Percentiles rank a stretch among this genome's conserved stretches.
phyloP scores from a whole-genome alignment of 768 basidiomycete genomes.

The Lactifluus piperatus region DNA sequence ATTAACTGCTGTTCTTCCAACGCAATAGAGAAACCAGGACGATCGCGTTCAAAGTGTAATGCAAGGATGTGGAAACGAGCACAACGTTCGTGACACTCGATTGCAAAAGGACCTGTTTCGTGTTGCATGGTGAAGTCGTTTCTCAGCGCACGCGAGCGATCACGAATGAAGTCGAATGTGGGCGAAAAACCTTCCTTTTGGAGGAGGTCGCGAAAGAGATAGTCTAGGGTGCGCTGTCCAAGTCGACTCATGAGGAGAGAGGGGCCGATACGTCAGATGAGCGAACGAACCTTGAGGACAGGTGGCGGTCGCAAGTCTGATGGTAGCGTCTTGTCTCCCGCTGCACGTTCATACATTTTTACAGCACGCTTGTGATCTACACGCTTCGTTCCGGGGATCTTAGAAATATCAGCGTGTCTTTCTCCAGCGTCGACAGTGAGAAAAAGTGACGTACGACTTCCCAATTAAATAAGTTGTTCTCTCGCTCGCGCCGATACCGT shows the following conservation, averaged over 20 bases:
- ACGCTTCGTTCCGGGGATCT: conserved; percentile 77
- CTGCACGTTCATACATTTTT: conserved; percentile 91
- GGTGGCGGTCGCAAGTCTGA: conserved; percentile 85
- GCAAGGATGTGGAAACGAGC: conserved; percentile 89
- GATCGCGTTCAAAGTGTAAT: conserved; percentile 56
- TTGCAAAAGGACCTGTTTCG: conserved; percentile 63
- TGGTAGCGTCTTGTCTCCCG: conserved; percentile 85
- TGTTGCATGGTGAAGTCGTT: conserved; percentile 96
- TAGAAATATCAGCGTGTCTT: conserved; percentile 29
- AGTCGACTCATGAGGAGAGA: not conserved
- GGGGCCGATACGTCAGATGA: not conserved
- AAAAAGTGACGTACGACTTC: conserved; percentile 56
- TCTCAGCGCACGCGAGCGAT: conserved; percentile 82
- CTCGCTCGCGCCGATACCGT: conserved; percentile 80
- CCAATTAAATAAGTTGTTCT: conserved; percentile 80
- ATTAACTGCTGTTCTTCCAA: conserved; percentile 86
- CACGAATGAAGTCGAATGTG: conserved; percentile 80
- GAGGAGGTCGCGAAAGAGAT: conserved; percentile 82
- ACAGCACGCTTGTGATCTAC: conserved; percentile 85
- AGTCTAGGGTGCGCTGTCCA: conserved; percentile 73
- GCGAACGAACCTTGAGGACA: conserved; percentile 55
- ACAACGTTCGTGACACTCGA: conserved; percentile 89
- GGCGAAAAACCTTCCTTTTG: conserved; percentile 57
- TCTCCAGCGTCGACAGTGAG: conserved; percentile 1
- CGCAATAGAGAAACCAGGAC: conserved; percentile 46